phyloP scores from a whole-genome alignment of 148 eudicot species.

The Amaranthus cruentus region DNA sequence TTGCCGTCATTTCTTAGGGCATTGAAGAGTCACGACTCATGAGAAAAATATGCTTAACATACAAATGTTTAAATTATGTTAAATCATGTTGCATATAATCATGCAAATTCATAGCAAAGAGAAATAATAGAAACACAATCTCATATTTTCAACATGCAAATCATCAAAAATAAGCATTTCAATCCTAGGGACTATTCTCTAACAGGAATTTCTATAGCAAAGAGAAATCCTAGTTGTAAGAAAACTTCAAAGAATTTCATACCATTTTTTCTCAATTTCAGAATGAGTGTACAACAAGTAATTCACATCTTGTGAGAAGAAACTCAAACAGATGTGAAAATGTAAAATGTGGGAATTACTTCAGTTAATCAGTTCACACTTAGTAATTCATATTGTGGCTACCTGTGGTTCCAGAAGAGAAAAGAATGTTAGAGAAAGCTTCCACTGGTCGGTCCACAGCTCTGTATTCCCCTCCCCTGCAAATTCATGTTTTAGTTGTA shows the following conservation, averaged over 20 bases:
- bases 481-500: constrained; percentile 12
- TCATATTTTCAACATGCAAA: too few relatives aligned
- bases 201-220: not conserved
- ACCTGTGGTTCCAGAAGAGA: constrained; percentile 99
- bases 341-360: not conserved
- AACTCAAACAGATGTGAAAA: not conserved
- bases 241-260: not conserved
- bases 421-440: constrained; percentile 82
- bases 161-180: not conserved
- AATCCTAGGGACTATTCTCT: not conserved
- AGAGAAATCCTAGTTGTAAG: not conserved
- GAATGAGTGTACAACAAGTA: not conserved
- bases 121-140: too few relatives aligned
- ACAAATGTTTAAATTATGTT: too few relatives aligned
- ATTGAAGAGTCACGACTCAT: too few relatives aligned
- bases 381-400: constrained; percentile 4
- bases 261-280: not conserved
- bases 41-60: too few relatives aligned
- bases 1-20: too few relatives aligned
- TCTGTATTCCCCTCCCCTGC: constrained; percentile 64
- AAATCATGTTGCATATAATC: too few relatives aligned
- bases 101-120: too few relatives aligned
- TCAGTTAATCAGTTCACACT: not conserved
- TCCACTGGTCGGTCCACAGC: constrained; percentile 65
- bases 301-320: not conserved